Percentiles rank a stretch among this genome's conserved stretches.
Conservation (phyloP, 257 asterid species). For the Verbena officinalis region DNA sequence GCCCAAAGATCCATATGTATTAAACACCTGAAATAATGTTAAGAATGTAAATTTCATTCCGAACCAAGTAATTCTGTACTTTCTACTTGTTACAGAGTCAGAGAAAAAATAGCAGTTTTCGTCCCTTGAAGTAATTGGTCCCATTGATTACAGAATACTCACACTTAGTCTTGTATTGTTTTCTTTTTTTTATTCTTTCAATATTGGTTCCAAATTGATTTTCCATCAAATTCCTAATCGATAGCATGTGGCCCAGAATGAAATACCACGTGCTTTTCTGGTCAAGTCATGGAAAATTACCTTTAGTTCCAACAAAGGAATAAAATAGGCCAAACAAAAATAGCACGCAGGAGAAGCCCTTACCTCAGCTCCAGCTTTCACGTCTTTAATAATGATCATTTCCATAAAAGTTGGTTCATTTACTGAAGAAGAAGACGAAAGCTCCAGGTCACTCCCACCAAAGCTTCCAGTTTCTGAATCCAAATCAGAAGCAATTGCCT, state of each 20-base stretch:
- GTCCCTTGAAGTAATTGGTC: too few species aligned
- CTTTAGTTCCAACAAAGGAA: background rate
- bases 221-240: too few species aligned
- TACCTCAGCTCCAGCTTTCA: slow-evolving; percentile 77
- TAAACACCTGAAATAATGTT: slow-evolving; percentile 64
- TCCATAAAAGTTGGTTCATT: slow-evolving; percentile 58
- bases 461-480: slow-evolving; percentile 34
- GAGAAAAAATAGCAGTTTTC: background rate
- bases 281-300: background rate
- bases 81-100: background rate
- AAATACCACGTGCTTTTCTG: too few species aligned
- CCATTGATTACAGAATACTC: too few species aligned
- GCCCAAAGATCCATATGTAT: slow-evolving; percentile 81
- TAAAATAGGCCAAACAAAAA: slow-evolving; percentile 1
- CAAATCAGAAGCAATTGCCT: slow-evolving; percentile 32
- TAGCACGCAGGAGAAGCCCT: slow-evolving; percentile 25
- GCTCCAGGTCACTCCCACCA: slow-evolving; percentile 48
- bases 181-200: background rate
- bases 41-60: slow-evolving; percentile 1
- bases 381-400: slow-evolving; percentile 84
- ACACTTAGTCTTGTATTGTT: too few species aligned
- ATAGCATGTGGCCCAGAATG: too few species aligned
- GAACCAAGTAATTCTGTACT: background rate
- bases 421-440: slow-evolving; percentile 49
- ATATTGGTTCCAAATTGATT: too few species aligned